Evolutionary conservation across 2,329 filamentous ascomycete genomes (phyloP).

Genomic region (Ascochyta clinopodiicola): DNA sequence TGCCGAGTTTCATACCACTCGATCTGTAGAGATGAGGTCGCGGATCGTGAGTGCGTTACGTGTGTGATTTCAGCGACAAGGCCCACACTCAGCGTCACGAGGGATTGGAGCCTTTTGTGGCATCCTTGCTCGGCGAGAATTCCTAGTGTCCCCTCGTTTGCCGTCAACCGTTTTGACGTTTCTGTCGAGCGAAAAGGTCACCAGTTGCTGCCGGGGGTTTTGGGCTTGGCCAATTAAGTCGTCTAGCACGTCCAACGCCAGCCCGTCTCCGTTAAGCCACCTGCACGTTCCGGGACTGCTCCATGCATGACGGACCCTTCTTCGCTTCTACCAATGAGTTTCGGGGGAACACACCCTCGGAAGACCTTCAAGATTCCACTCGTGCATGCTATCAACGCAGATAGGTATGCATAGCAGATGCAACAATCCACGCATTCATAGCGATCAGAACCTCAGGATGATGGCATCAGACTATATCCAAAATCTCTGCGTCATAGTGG

Average conservation of each 20-base stretch:
- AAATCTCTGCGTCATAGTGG: slow-evolving; percentile 9
- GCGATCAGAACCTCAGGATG: not conserved
- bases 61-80: not conserved
- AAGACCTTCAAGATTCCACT: not conserved
- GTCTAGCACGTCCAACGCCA: not conserved
- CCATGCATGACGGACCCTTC: not conserved
- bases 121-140: not conserved
- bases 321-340: not conserved
- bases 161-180: not conserved
- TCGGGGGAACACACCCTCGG: not conserved
- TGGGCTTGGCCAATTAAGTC: slow-evolving; percentile 1
- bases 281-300: slow-evolving; percentile 12
- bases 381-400: too few species aligned
- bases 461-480: not conserved
- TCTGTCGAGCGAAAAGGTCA: not conserved
- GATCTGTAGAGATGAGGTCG: slow-evolving; percentile 6
- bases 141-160: not conserved
- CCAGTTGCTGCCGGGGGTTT: not conserved
- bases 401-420: not conserved
- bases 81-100: not conserved
- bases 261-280: slow-evolving; percentile 5
- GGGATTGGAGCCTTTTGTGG: not conserved
- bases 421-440: not conserved
- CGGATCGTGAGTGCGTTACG: not conserved
- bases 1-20: not conserved